Evolutionary conservation across 768 basidiomycete genomes (phyloP).

Genomic region (Leccinellum luteum): DNA sequence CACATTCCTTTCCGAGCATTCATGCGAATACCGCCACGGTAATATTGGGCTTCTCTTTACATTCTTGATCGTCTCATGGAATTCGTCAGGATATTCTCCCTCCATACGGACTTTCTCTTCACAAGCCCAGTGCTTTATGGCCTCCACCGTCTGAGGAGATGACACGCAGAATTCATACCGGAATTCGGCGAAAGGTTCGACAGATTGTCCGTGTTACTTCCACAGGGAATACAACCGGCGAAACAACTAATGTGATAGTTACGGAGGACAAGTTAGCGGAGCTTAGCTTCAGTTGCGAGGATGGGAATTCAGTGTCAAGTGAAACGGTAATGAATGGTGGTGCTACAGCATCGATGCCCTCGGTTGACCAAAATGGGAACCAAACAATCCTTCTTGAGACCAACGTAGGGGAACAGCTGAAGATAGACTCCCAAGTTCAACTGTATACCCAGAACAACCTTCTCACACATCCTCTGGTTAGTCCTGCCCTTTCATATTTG

Average conservation of each 20-base stretch:
- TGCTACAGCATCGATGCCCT: slow-evolving; percentile 44
- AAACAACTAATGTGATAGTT: not conserved
- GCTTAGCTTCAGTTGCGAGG: slow-evolving; percentile 5
- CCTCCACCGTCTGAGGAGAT: slow-evolving; percentile 71
- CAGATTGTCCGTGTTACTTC: slow-evolving; percentile 46
- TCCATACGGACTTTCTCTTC: slow-evolving; percentile 67
- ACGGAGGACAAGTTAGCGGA: slow-evolving; percentile 11
- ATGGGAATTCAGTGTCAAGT: slow-evolving; percentile 17
- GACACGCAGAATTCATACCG: slow-evolving; percentile 52
- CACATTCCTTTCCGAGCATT: slow-evolving; percentile 91
- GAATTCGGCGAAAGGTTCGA: slow-evolving; percentile 59
- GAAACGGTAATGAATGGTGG: slow-evolving; percentile 47
- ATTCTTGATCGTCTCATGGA: not conserved
- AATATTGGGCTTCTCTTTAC: slow-evolving; percentile 16
- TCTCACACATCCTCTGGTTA: slow-evolving; percentile 78
- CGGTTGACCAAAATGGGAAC: slow-evolving; percentile 32
- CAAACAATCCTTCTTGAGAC: slow-evolving; percentile 48
- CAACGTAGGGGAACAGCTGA: slow-evolving; percentile 49
- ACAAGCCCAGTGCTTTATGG: slow-evolving; percentile 78
- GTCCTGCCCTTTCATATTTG: slow-evolving; percentile 75
- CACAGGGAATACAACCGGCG: slow-evolving; percentile 6
- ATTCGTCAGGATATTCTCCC: slow-evolving; percentile 72
- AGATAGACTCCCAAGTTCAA: slow-evolving; percentile 72
- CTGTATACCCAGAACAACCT: slow-evolving; percentile 81
- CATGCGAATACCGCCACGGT: slow-evolving; percentile 83